Percentiles rank a stretch among this genome's conserved stretches.
Conservation (phyloP, 176 grass and related monocot species). For the Urochloa ruziziensis region DNA sequence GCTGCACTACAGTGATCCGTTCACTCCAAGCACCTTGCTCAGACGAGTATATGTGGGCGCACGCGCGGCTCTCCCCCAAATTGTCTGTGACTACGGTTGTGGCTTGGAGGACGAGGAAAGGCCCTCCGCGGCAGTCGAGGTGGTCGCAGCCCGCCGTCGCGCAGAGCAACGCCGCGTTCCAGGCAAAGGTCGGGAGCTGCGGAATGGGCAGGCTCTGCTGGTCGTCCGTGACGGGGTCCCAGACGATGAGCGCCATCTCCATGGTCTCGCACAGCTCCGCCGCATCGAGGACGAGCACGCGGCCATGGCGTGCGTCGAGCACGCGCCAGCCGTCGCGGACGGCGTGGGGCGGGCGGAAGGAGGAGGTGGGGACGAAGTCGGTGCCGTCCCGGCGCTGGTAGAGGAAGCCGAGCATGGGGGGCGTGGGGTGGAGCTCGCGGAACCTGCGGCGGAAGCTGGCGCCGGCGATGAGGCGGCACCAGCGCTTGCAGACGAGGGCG, state of each 20-base stretch:
- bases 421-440: background rate
- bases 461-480: background rate
- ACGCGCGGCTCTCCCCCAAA: no score
- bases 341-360: background rate
- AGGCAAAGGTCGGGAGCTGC: background rate
- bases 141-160: background rate
- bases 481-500: background rate
- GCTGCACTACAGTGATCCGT: background rate
- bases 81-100: background rate
- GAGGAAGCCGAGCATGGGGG: background rate
- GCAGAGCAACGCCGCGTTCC: background rate
- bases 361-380: background rate
- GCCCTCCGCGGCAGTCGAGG: background rate
- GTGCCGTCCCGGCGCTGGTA: fast-evolving
- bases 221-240: background rate
- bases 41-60: background rate
- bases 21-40: background rate
- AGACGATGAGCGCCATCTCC: background rate
- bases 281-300: no score
- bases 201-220: background rate
- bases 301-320: background rate
- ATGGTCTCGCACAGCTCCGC: no score
- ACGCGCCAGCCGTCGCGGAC: background rate
- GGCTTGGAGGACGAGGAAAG: background rate
- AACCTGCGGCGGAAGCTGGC: background rate